phyloP scores from a whole-genome alignment of 345 rosid genomes.

The Gossypium anomalum region DNA sequence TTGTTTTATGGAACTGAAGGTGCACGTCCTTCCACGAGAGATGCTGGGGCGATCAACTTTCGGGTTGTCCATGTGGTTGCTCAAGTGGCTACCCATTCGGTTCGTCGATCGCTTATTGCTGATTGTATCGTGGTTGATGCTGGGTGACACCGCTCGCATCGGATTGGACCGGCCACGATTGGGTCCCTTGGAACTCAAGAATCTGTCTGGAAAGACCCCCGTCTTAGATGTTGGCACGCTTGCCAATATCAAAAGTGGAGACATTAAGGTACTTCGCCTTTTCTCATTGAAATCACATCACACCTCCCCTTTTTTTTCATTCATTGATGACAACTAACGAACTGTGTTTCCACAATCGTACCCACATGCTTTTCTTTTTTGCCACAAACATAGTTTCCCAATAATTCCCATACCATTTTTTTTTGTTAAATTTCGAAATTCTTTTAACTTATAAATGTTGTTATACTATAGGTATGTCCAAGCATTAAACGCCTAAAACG shows the following conservation, averaged over 20 bases:
- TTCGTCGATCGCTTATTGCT: slow-evolving; percentile 75
- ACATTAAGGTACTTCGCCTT: slow-evolving; percentile 54
- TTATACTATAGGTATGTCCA: slow-evolving; percentile 47
- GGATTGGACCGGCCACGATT: slow-evolving; percentile 77
- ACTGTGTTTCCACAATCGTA: slow-evolving; percentile 11
- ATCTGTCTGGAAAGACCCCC: slow-evolving; percentile 77
- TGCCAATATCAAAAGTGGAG: slow-evolving; percentile 79
- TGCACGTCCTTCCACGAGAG: slow-evolving; percentile 93
- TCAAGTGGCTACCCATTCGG: slow-evolving; percentile 78
- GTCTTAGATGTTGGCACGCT: slow-evolving; percentile 88
- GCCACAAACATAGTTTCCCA: slow-evolving; percentile 1
- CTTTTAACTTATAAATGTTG: not conserved
- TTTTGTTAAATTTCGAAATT: not conserved
- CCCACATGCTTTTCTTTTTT: slow-evolving; percentile 18
- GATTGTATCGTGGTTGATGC: slow-evolving; percentile 52
- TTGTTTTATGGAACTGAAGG: slow-evolving; percentile 44
- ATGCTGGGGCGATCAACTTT: slow-evolving; percentile 92
- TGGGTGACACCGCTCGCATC: slow-evolving; percentile 64
- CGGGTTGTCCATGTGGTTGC: slow-evolving; percentile 88
- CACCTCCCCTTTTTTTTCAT: not conserved
- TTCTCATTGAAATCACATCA: slow-evolving; percentile 18
- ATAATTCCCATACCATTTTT: not conserved
- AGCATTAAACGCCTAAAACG: slow-evolving; percentile 56
- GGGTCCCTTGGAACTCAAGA: slow-evolving; percentile 82
- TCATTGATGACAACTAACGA: slow-evolving; percentile 17